phyloP scores from a whole-genome alignment of 306 rosid genomes.

The Malus sieversii region DNA sequence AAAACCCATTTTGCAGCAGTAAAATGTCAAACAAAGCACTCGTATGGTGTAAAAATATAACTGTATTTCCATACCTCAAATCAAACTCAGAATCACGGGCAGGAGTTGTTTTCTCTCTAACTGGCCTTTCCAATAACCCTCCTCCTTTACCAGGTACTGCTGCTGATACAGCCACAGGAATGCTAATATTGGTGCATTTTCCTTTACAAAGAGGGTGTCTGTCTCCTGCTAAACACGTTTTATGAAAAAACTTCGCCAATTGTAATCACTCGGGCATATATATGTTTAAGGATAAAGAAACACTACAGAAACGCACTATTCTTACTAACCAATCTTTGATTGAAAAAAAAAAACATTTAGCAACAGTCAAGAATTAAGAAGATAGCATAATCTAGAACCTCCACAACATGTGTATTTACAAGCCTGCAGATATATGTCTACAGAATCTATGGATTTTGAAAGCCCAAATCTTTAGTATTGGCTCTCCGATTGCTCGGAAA shows the following conservation, averaged over 20 bases:
- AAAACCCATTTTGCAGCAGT: not conserved
- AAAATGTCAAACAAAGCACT: not conserved
- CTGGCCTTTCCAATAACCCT: constrained; percentile 52
- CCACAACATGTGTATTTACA: not conserved
- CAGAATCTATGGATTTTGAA: not conserved
- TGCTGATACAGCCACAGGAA: constrained; percentile 38
- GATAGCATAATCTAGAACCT: not conserved
- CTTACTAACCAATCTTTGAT: not conserved
- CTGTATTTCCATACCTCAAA: constrained; percentile 32
- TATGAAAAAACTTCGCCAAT: not conserved
- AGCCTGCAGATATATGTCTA: not conserved
- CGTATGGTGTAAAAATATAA: not conserved
- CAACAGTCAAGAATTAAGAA: not conserved
- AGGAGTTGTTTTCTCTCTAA: constrained; percentile 49
- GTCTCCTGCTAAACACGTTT: constrained; percentile 46
- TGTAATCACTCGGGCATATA: not conserved
- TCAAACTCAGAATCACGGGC: constrained; percentile 67
- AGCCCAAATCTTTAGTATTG: not conserved
- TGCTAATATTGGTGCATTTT: constrained; percentile 36
- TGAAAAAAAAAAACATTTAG: not conserved
- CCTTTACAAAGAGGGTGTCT: constrained; percentile 47
- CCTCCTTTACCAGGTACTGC: constrained; percentile 56
- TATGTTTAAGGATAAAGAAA: not conserved
- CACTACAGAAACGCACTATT: not conserved
- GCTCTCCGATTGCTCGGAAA: not conserved